phyloP scores from a whole-genome alignment of 2,329 filamentous ascomycete species.

The Phyllosticta capitalensis region DNA sequence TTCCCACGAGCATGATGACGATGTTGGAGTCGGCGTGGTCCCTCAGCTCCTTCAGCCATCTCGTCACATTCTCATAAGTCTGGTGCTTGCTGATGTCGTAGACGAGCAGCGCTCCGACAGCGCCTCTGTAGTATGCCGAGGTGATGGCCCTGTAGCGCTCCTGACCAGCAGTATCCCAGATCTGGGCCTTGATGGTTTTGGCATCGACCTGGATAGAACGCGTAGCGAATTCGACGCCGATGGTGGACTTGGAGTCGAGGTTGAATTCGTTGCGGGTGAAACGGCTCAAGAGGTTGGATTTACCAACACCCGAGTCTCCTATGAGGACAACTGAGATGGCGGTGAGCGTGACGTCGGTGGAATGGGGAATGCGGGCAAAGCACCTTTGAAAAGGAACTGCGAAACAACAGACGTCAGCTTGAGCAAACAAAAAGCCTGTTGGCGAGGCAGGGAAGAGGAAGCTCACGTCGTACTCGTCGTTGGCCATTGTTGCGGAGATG shows the following conservation, averaged over 20 bases:
- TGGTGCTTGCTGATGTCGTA: conserved; percentile 99
- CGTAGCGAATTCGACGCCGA: conserved; percentile 98
- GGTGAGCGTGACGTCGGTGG: conserved; percentile 21
- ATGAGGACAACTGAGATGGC: conserved; percentile 76
- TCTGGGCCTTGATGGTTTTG: conserved; percentile 99
- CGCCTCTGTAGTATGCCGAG: conserved; percentile 96
- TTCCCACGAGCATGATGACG: conserved; percentile 98
- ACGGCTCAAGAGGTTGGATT: conserved; percentile 98
- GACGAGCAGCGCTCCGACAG: conserved; percentile 91
- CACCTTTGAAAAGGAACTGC: conserved; percentile 99
- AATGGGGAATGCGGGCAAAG: conserved; percentile 13
- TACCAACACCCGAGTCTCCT: conserved; percentile 98
- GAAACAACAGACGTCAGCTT: conserved; percentile 23
- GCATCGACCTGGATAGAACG: conserved; percentile 97
- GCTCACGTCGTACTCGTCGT: conserved; percentile 99
- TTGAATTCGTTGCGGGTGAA: conserved; percentile 99
- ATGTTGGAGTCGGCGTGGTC: conserved; percentile 98
- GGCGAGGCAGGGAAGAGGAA: conserved; percentile 15
- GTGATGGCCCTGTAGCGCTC: conserved; percentile 99
- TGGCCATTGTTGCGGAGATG: conserved; percentile 60
- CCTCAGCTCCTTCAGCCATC: conserved; percentile 97
- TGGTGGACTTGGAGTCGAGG: conserved; percentile 98
- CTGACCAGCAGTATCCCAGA: conserved; percentile 98
- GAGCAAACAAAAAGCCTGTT: background rate
- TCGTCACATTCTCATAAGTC: conserved; percentile 97